Evolutionary conservation across 345 rosid genomes (phyloP).

Genomic region (Microthlaspi erraticum): DNA sequence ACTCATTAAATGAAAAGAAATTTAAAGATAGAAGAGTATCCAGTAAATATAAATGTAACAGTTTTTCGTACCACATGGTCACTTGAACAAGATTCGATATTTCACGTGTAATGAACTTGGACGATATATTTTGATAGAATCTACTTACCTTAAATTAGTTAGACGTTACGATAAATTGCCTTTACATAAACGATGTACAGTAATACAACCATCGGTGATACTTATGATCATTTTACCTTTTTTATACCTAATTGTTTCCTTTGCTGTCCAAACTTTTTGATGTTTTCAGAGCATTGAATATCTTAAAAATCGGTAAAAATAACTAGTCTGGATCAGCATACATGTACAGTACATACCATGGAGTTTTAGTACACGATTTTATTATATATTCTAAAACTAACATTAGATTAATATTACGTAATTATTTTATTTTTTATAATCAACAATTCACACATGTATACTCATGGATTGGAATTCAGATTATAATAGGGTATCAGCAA

Average conservation of each 20-base stretch:
- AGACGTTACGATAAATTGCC: slow-evolving; percentile 26
- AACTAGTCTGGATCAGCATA: not conserved
- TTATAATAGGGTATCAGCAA: not conserved
- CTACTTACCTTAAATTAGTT: not conserved
- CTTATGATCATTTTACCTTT: not conserved
- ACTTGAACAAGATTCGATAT: slow-evolving; percentile 15
- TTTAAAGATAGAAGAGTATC: not conserved
- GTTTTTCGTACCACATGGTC: not conserved
- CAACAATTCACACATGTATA: not conserved
- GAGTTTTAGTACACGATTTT: not conserved
- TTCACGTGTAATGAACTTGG: slow-evolving; percentile 33
- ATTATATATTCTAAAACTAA: not conserved
- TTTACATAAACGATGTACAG: not conserved
- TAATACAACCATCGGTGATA: not conserved
- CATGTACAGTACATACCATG: not conserved
- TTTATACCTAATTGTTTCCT: not conserved
- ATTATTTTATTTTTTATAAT: not conserved
- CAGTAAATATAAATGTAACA: not conserved
- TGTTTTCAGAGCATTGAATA: not conserved
- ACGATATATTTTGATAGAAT: not conserved
- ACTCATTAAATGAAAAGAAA: no score
- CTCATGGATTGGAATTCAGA: not conserved
- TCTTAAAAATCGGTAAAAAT: not conserved
- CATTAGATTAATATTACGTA: not conserved
- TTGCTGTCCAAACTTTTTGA: not conserved